Base-by-base conservation (phyloP, 768 basidiomycete genomes). In the Dendrothele bispora region DNA sequence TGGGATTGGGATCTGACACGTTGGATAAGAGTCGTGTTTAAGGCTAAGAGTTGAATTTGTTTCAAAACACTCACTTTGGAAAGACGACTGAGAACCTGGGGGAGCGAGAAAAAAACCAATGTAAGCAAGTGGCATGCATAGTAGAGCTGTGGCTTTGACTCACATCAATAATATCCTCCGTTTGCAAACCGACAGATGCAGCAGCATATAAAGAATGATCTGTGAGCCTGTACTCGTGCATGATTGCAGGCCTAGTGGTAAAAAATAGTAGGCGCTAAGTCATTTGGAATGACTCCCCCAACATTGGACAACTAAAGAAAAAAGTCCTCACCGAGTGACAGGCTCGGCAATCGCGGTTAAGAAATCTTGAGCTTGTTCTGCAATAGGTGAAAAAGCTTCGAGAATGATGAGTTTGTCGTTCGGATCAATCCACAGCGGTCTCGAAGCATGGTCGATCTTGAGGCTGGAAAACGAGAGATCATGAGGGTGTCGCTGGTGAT, bases 341-440 rank as follows among this genome's bases (percentile, higher is more conserved):
- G 86, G 88, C 66, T 89, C 86, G 55, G 82, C 79, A 37, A 89
- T 88, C 15, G 86, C 86, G 37, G 86, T 80, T n/a, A 89, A 72
- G 56, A 89, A 88, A 55, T 89, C 86, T 60, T 88, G 86, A 3
- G 86, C 87, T 61, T 84, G 83, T 54, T 84, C 83, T 14, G 86
- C 86, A 43, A 89, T 83, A n/a, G 87, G 83, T 24, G 83, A 83
- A 61, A 89, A 89, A 1, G 82, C 83, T 60, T 89, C 86, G 25
- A 89, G 75, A 45, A 88, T 88, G 59, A 89, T 88, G 48, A 75
- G 70, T 0, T 73, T 73, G 54, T 81, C 75, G 43, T 79, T 75
- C 1, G 83, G 82, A 42, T 75, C 79, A 51, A 89, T 88, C 84
- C 86, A 89, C 27, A 88, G 67, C 7, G 86, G 86, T 37, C 86